A percentile compares a stretch with the other conserved stretches of the same genome.
These are phyloP conservation scores for Chloranthus sessilifolius DNA, from an alignment of 164 flowering plant genomes.

Conservation along the genomic window DNA sequence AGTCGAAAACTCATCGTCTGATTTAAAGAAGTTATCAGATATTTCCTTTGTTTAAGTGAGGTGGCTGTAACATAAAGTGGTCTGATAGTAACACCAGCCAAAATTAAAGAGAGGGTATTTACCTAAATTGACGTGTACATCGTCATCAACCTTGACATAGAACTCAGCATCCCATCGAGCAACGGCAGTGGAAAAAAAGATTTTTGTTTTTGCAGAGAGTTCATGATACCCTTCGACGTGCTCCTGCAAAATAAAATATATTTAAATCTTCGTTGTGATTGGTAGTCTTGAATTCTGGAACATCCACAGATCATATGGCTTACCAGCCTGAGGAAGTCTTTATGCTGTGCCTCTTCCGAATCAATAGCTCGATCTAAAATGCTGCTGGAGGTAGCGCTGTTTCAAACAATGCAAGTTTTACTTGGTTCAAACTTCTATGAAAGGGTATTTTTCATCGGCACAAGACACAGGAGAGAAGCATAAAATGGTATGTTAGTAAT, in stretches of 20 bases:
- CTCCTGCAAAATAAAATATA: slow-evolving; percentile 39
- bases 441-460: too few species aligned
- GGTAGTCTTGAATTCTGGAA: not conserved
- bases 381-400: slow-evolving; percentile 80
- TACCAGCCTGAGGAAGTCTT: slow-evolving; percentile 83
- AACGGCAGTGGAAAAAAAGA: slow-evolving; percentile 81
- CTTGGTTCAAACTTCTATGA: too few species aligned
- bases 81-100: not conserved
- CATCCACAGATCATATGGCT: slow-evolving; percentile 8
- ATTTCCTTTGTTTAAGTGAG: too few species aligned
- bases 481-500: too few species aligned
- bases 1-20: too few species aligned
- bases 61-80: too few species aligned
- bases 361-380: slow-evolving; percentile 86
- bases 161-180: slow-evolving; percentile 95
- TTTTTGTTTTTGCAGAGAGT: slow-evolving; percentile 90
- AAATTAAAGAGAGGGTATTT: too few species aligned
- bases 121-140: slow-evolving; percentile 97
- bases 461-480: not conserved
- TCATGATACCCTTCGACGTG: slow-evolving; percentile 97
- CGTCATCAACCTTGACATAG: slow-evolving; percentile 95
- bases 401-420: slow-evolving; percentile 16
- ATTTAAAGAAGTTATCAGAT: not conserved
- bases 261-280: too few species aligned
- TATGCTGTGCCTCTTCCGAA: slow-evolving; percentile 80